These are phyloP conservation scores for Arabidopsis arenosa DNA, from an alignment of 345 rosid genomes.

Conservation along the genomic window DNA sequence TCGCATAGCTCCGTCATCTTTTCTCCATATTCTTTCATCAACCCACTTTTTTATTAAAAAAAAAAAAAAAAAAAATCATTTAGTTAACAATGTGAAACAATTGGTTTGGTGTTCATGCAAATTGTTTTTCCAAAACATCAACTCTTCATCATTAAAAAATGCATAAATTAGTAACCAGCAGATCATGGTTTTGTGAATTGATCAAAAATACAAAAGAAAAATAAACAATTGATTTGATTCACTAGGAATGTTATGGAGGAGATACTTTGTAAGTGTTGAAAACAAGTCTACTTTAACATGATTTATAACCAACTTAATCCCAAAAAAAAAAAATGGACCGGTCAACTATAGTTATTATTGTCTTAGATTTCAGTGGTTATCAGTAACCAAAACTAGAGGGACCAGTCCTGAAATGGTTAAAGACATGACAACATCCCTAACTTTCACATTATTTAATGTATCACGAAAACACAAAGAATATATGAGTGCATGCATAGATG, in stretches of 20 bases:
- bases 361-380: conserved; percentile 2
- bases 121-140: too few relatives aligned
- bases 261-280: not conserved
- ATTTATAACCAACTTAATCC: not conserved
- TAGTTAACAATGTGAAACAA: too few relatives aligned
- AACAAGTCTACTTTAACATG: not conserved
- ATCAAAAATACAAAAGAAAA: not conserved
- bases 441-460: conserved; percentile 14
- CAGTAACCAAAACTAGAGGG: not conserved
- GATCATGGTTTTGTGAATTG: too few relatives aligned
- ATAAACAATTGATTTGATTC: not conserved
- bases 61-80: not conserved
- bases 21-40: conserved; percentile 68
- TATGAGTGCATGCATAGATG: conserved; percentile 19
- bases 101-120: too few relatives aligned
- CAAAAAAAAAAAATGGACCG: not conserved
- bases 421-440: not conserved
- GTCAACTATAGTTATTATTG: not conserved
- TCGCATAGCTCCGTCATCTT: conserved; percentile 68
- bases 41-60: conserved; percentile 44
- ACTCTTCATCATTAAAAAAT: too few relatives aligned
- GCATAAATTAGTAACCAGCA: too few relatives aligned
- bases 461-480: conserved; percentile 7
- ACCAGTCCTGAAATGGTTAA: conserved; percentile 5
- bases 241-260: not conserved